phyloP scores from a whole-genome alignment of 2,329 filamentous ascomycete species.

The Fusarium redolens region DNA sequence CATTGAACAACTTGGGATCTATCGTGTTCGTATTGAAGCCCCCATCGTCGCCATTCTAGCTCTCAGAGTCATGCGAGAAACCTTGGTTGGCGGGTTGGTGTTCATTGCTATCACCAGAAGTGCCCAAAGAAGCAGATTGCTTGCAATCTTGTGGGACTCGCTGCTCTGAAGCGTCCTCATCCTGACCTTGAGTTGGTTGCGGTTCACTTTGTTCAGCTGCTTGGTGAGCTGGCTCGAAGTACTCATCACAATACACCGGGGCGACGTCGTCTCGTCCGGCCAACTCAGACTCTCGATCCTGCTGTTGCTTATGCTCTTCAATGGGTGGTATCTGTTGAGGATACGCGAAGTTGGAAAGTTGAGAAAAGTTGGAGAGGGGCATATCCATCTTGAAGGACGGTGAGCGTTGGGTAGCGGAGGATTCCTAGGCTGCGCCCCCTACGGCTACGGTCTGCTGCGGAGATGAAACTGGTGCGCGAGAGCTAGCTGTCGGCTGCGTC shows the following conservation, averaged over 20 bases:
- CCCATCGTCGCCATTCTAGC: neutral
- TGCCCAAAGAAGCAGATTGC: neutral
- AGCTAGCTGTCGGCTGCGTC: neutral
- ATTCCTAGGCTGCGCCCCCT: conserved; percentile 22
- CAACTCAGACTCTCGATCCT: neutral
- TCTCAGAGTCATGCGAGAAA: neutral
- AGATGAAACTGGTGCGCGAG: neutral
- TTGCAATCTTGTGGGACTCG: neutral
- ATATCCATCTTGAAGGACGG: neutral
- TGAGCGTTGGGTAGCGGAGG: conserved; percentile 9
- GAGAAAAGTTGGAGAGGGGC: neutral
- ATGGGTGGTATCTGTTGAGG: neutral
- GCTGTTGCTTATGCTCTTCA: neutral
- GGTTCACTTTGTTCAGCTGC: neutral
- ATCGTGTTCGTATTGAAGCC: neutral
- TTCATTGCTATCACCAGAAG: neutral
- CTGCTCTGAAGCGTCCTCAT: neutral
- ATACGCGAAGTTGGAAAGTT: neutral
- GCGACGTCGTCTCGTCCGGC: neutral
- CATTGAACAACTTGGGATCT: neutral
- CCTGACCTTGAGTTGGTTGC: neutral
- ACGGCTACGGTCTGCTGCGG: neutral
- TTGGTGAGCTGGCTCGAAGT: conserved; percentile 3
- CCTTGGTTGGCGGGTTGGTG: neutral
- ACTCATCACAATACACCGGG: neutral